Conservation (phyloP, 768 basidiomycete genomes). For the Russula compacta region DNA sequence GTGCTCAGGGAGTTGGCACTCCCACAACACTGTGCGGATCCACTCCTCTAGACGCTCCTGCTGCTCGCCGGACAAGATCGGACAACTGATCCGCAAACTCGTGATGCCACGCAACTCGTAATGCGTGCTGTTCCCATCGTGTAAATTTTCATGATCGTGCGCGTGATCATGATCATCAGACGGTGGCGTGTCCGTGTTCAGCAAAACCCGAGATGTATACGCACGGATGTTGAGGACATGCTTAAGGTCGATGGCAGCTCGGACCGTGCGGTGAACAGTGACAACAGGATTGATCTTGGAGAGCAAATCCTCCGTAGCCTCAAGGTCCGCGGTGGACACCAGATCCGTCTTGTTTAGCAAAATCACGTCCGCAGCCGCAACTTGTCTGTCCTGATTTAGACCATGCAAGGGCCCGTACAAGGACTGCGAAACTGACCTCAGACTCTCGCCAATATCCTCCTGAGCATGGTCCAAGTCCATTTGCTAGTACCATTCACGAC, state of each 20-base stretch:
- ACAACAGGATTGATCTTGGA: slow-evolving; percentile 72
- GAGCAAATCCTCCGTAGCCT: slow-evolving; percentile 49
- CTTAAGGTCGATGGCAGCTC: slow-evolving; percentile 63
- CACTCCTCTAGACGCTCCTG: slow-evolving; percentile 61
- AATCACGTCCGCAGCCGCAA: slow-evolving; percentile 86
- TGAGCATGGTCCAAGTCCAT: slow-evolving; percentile 66
- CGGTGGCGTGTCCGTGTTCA: slow-evolving; percentile 21
- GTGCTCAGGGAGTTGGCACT: slow-evolving; percentile 40
- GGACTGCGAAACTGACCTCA: slow-evolving; percentile 43
- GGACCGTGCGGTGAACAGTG: slow-evolving; percentile 62
- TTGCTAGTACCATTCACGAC: slow-evolving; percentile 44
- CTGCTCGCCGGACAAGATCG: slow-evolving; percentile 41
- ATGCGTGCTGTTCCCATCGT: slow-evolving; percentile 32
- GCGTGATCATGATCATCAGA: slow-evolving; percentile 28
- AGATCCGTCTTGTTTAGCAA: slow-evolving; percentile 90
- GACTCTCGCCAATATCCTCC: slow-evolving; percentile 66
- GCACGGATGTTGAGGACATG: slow-evolving; percentile 75
- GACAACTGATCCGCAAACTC: slow-evolving; percentile 63
- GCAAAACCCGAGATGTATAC: slow-evolving; percentile 45
- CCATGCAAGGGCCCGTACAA: not conserved
- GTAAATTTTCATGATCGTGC: slow-evolving; percentile 19
- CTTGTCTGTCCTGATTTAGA: slow-evolving; percentile 52
- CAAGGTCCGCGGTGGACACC: slow-evolving; percentile 38
- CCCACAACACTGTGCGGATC: slow-evolving; percentile 81
- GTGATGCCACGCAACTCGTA: slow-evolving; percentile 79